Base-by-base conservation (phyloP, 345 rosid genomes). In the Excoecaria cochinchinensis region DNA sequence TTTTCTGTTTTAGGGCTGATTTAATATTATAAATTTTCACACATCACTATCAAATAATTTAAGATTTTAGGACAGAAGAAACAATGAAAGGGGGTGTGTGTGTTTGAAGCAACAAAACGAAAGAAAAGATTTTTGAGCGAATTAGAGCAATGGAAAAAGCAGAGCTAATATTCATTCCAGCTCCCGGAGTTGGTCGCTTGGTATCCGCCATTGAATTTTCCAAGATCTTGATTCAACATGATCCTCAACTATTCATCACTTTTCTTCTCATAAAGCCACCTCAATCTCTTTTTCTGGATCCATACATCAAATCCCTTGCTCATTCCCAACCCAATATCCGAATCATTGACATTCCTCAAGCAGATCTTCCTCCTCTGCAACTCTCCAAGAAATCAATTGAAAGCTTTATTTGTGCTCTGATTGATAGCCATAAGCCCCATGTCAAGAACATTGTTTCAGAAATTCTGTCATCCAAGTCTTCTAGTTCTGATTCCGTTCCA, bases 181-280 rank as follows among this genome's bases (percentile, higher is more conserved):
- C 57, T 2, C 86, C 87, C 4, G 66, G 67, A 12, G 39, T 10
- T 1, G 88, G 92, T 24, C 94, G 90, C 81, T 65, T 84, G 22
- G 79, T 78, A n/a, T 82, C 89, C 9, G 39, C 86, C 56, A 61
- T 85, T 9, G 91, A 86, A 67, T 82, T 88, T 52, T 86, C 89
- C 0, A 85, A 80, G 53, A 75, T 78, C 53, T 77, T 91, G 22
- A 58, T 89, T 48, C 58, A 72, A 51, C 80, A 25, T 0, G 82
- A 89, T 64, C 61, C 74, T 48, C 78, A 80, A 48, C 48, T 89
- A 39, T 55, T 21, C 5, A n/a, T 82, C 78, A 82, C 82, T 9
- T 19, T 80, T 36, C 82, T 85, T n/a, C 50, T 74, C 19, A 76
- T 77, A 69, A 72, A 72, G 22, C 31, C 67, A 17, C 77, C 74